Percentiles rank a stretch among this genome's conserved stretches.
Conservation (phyloP, 129 eudicot species). For the Flaveria trinervia region DNA sequence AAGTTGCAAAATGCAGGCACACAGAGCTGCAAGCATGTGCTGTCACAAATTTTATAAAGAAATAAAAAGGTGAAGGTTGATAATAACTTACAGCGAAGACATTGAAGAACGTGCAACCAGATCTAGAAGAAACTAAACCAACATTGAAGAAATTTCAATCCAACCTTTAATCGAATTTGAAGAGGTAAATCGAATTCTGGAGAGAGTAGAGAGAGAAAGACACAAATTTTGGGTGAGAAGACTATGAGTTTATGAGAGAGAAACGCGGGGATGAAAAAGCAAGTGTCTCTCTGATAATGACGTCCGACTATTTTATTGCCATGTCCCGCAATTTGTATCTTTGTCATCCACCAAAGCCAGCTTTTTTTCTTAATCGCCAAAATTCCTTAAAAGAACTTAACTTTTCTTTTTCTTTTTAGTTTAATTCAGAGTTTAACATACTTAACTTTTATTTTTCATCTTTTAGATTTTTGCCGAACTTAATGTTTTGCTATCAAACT, state of each 20-base stretch:
- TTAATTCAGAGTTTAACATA: too few relatives aligned
- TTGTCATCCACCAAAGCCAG: slow-evolving; percentile 17
- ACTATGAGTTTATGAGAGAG: slow-evolving; percentile 34
- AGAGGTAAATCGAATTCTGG: slow-evolving; percentile 12
- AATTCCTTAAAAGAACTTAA: too few relatives aligned
- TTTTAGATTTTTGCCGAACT: too few relatives aligned
- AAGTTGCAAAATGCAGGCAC: neutral
- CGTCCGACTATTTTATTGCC: neutral
- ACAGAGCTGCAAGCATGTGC: too few relatives aligned
- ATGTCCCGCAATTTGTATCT: slow-evolving; percentile 16
- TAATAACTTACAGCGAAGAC: slow-evolving; percentile 46
- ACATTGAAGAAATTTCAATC: slow-evolving; percentile 21
- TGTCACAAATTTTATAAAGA: too few relatives aligned
- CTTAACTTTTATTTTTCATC: too few relatives aligned
- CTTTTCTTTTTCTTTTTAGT: too few relatives aligned
- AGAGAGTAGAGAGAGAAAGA: neutral
- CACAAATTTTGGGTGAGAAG: neutral
- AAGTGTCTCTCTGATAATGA: slow-evolving; percentile 18
- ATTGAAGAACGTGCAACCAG: slow-evolving; percentile 37
- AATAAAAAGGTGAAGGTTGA: too few relatives aligned
- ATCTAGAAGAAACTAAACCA: slow-evolving; percentile 34
- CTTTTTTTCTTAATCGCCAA: too few relatives aligned
- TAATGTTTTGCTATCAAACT: too few relatives aligned
- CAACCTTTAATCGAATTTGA: slow-evolving; percentile 5
- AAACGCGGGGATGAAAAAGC: slow-evolving; percentile 30